Evolutionary conservation across 805 yeast genomes (phyloP).

Genomic region (Spathaspora sp.): DNA sequence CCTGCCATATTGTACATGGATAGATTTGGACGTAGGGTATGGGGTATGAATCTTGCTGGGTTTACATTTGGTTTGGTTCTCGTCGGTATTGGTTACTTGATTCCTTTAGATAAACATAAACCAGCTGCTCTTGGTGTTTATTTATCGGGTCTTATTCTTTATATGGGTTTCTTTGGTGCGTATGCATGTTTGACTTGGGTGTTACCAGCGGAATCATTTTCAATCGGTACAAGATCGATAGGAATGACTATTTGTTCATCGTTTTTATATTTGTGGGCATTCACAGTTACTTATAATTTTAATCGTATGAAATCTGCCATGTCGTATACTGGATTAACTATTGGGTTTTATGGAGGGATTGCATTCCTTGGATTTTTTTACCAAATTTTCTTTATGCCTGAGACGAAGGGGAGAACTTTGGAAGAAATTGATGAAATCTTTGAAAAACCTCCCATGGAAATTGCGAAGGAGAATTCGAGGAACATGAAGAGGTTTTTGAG

Average conservation of each 20-base stretch:
- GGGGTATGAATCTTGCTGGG: conserved; percentile 57
- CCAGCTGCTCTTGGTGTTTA: conserved; percentile 57
- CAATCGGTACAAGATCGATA: conserved; percentile 53
- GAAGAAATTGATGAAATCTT: conserved; percentile 70
- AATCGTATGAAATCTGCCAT: conserved; percentile 51
- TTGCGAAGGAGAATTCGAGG: conserved; percentile 32
- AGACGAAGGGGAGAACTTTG: conserved; percentile 66
- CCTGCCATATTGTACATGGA: conserved; percentile 63
- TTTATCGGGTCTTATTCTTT: conserved; percentile 58
- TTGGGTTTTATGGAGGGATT: conserved; percentile 68
- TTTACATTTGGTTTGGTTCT: conserved; percentile 58
- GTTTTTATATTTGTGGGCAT: conserved; percentile 57
- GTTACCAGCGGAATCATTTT: conserved; percentile 61
- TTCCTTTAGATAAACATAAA: conserved; percentile 32
- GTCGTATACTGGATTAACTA: conserved; percentile 58
- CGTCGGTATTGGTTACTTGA: conserved; percentile 55
- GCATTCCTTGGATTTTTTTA: conserved; percentile 55
- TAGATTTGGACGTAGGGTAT: conserved; percentile 51
- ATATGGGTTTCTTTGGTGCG: conserved; percentile 65
- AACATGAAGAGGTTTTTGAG: conserved; percentile 18
- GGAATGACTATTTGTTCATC: conserved; percentile 64
- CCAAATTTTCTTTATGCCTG: conserved; percentile 60
- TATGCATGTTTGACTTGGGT: conserved; percentile 70
- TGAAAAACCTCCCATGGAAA: conserved; percentile 40
- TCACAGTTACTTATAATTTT: conserved; percentile 63